These are phyloP conservation scores for Acanthochlamys bracteata DNA, from an alignment of 106 monocot genomes.

Conservation along the genomic window DNA sequence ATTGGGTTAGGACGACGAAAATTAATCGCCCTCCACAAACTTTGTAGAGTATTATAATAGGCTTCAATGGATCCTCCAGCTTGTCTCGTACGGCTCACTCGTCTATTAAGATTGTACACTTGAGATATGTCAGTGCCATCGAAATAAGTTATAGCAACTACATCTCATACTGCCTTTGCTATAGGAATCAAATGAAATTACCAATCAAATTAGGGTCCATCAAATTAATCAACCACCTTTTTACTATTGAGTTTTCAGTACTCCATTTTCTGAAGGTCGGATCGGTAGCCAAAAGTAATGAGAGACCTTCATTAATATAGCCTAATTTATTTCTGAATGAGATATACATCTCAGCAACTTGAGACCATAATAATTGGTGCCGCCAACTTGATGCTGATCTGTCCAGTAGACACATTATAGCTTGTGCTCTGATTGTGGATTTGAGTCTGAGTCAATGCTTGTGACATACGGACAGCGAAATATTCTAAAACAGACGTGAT, in stretches of 20 bases:
- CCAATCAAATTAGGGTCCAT: background rate
- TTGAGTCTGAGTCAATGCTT: no score
- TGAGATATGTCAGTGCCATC: background rate
- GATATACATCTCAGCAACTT: background rate
- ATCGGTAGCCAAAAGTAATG: background rate
- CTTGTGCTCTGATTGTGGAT: no score
- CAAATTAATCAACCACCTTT: background rate
- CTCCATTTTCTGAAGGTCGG: background rate
- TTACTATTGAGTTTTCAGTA: background rate
- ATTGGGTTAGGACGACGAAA: constrained; percentile 9
- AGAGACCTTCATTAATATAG: background rate
- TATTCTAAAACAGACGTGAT: no score
- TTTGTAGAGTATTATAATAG: constrained; percentile 8
- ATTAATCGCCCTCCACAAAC: constrained; percentile 13
- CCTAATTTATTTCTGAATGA: background rate
- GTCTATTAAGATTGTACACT: background rate
- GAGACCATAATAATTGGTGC: background rate
- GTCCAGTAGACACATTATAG: background rate
- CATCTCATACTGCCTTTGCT: background rate
- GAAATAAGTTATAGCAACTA: background rate
- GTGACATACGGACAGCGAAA: no score
- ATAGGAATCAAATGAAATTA: background rate
- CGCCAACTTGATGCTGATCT: background rate
- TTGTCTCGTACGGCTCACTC: constrained; percentile 1
- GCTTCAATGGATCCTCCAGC: constrained; percentile 8